Conservation (phyloP, 257 asterid species). For the Vinca minor region DNA sequence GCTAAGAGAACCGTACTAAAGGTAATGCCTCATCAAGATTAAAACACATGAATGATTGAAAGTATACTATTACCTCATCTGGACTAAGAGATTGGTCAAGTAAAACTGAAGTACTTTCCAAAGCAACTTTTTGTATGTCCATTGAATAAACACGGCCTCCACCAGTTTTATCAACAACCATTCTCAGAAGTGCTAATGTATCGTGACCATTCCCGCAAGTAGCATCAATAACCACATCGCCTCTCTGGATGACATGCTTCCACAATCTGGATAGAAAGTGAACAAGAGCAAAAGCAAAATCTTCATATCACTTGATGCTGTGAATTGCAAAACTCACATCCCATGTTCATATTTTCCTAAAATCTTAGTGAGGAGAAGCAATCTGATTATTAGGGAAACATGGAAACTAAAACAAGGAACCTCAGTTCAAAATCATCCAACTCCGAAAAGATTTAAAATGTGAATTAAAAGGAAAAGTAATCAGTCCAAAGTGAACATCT, state of each 20-base stretch:
- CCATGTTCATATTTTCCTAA: neutral
- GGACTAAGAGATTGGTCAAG: slow-evolving; percentile 49
- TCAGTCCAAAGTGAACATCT: neutral
- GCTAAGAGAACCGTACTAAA: neutral
- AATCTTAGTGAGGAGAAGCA: neutral
- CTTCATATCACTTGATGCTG: neutral
- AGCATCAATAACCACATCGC: slow-evolving; percentile 81
- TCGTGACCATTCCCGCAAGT: slow-evolving; percentile 96
- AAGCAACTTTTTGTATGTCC: slow-evolving; percentile 76
- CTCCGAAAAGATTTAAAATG: neutral
- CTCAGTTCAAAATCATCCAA: neutral
- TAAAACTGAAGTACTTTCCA: slow-evolving; percentile 63
- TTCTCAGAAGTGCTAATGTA: slow-evolving; percentile 59
- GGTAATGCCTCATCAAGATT: neutral
- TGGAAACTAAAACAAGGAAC: neutral
- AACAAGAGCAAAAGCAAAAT: slow-evolving; percentile 3
- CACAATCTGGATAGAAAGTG: slow-evolving; percentile 46
- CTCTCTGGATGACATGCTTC: slow-evolving; percentile 67
- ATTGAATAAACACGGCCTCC: slow-evolving; percentile 73
- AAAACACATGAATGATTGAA: neutral
- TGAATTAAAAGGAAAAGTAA: no score
- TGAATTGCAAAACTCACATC: neutral
- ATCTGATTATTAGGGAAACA: neutral
- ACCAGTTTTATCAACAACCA: slow-evolving; percentile 45
- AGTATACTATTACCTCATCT: slow-evolving; percentile 38